A percentile compares a stretch with the other conserved stretches of the same genome.
phyloP scores from a whole-genome alignment of 768 basidiomycete species.

The Termitomyces sp. region DNA sequence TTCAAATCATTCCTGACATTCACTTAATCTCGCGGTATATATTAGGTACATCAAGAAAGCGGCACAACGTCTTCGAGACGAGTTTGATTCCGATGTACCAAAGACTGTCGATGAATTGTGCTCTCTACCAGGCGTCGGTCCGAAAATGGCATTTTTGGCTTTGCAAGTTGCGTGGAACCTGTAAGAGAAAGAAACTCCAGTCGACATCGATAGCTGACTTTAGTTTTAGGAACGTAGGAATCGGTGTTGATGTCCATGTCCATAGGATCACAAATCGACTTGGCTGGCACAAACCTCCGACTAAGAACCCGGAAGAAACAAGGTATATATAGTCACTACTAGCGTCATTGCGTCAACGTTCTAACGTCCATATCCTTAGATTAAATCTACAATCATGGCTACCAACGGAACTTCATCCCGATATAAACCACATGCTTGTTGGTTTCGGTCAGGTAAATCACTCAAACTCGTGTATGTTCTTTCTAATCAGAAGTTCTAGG shows the following conservation, averaged over 20 bases:
- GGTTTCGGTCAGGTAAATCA: conserved; percentile 75
- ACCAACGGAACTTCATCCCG: conserved; percentile 61
- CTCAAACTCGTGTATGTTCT: neutral
- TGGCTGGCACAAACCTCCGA: conserved; percentile 85
- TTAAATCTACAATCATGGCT: conserved; percentile 83
- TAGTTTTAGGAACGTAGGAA: conserved; percentile 72
- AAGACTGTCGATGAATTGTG: conserved; percentile 86
- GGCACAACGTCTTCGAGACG: conserved; percentile 60
- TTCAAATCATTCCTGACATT: neutral
- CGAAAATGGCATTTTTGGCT: conserved; percentile 91
- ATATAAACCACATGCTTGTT: conserved; percentile 79
- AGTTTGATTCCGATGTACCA: conserved; percentile 82
- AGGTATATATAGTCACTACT: conserved; percentile 36
- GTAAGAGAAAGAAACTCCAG: conserved; percentile 32
- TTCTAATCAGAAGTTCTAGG: conserved; percentile 30
- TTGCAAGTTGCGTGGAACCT: conserved; percentile 83
- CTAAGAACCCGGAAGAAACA: conserved; percentile 86
- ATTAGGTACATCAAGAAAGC: conserved; percentile 71
- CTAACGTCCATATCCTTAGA: conserved; percentile 25
- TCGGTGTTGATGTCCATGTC: conserved; percentile 95
- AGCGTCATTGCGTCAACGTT: neutral
- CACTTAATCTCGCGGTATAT: neutral
- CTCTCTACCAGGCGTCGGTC: conserved; percentile 86
- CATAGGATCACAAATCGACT: conserved; percentile 92
- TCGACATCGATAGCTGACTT: neutral